Evolutionary conservation across 306 rosid genomes (phyloP), one percentile per base, ranked within the genome.

Genomic region (Vigna mungo): DNA sequence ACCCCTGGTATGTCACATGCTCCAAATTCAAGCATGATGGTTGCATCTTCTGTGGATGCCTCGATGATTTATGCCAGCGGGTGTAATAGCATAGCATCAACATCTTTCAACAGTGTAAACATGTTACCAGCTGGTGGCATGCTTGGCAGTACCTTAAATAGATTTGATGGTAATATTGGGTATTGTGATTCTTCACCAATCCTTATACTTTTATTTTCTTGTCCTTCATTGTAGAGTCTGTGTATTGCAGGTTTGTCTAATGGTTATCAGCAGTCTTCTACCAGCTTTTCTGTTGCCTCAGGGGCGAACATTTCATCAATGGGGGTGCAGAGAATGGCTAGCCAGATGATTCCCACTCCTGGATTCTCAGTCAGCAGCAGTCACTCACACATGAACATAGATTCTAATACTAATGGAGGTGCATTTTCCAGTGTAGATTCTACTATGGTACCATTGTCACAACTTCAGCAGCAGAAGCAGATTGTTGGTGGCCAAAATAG

Each of bases 281-380:
- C 89, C 85, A 86, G 72, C 80, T 91, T 83, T 70, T 90, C 97
- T 23, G 76, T 87, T 66, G 92, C 92, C 49, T 81, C 91, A 27
- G 91, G 90, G 75, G 96, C 90, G 60, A 90, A 79, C 81, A 84
- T 89, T 81, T 84, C 97, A 58, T 84, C 97, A 77, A 71, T 85
- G 87, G 91, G 93, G 77, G 84, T 68, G 62, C 96, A 88, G 76
- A 88, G 93, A 80, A 75, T 82, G 65, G 52, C 90, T 25, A 96
- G 99, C 83, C 99, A 96, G 81, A 96, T 96, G 99, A 96, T 96
- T 86, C 99, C 99, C 46, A 92, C 99, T 49, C 99, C 99, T 49
- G 97, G 99, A 47, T 96, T 89, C 73, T 80, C 71, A 74, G 87
- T 80, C 80, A 82, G 66, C 84, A 81, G 39, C 74, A 88, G 84